These are phyloP conservation scores for Sporothrix inflata DNA, from an alignment of 2,329 filamentous ascomycete genomes.

Conservation along the genomic window DNA sequence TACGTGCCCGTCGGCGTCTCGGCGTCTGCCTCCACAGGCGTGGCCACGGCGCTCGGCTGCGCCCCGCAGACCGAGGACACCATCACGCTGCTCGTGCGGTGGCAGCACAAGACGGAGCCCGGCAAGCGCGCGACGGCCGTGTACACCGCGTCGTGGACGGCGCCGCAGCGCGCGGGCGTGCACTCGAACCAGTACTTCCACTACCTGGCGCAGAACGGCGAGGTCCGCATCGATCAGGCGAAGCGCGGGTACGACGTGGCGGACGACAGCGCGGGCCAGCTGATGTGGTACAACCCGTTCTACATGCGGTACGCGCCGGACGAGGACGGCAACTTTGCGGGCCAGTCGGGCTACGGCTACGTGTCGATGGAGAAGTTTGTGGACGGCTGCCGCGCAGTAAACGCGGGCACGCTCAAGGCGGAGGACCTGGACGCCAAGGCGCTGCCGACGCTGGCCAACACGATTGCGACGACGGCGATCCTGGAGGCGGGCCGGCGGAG, in stretches of 20 bases:
- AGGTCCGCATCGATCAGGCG: slow-evolving; percentile 88
- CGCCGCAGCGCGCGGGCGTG: slow-evolving; percentile 89
- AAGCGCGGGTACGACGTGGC: slow-evolving; percentile 91
- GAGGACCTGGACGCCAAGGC: slow-evolving; percentile 79
- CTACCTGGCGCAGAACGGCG: slow-evolving; percentile 82
- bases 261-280: slow-evolving; percentile 70
- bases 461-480: slow-evolving; percentile 88
- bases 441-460: slow-evolving; percentile 84
- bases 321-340: slow-evolving; percentile 91
- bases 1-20: slow-evolving; percentile 80
- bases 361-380: slow-evolving; percentile 96
- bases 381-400: slow-evolving; percentile 79
- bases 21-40: slow-evolving; percentile 75
- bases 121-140: slow-evolving; percentile 79
- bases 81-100: slow-evolving; percentile 87
- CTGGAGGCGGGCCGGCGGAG: slow-evolving; percentile 83
- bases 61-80: slow-evolving; percentile 85
- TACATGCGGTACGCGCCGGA: slow-evolving; percentile 95
- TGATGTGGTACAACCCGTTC: slow-evolving; percentile 92
- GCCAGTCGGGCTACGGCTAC: slow-evolving; percentile 91
- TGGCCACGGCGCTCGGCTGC: slow-evolving; percentile 78
- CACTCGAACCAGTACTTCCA: slow-evolving; percentile 98
- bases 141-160: slow-evolving; percentile 94
- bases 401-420: slow-evolving; percentile 71
- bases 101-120: slow-evolving; percentile 72